These are phyloP conservation scores for Globisporangium solare DNA, from an alignment of 352 stramenopile genomes.

Conservation along the genomic window DNA sequence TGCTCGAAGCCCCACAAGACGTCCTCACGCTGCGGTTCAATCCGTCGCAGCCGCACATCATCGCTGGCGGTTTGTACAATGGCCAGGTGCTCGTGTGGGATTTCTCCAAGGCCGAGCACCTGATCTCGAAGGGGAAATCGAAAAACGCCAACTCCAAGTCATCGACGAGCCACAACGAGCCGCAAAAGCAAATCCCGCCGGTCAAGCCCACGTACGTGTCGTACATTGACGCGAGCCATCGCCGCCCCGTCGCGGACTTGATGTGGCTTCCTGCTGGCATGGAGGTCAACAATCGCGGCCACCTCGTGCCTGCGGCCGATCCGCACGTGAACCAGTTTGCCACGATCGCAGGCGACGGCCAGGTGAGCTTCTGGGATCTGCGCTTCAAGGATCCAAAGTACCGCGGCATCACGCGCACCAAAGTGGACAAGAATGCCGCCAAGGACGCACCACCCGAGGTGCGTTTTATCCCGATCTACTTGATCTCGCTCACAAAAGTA, in stretches of 20 bases:
- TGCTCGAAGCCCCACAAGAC: conserved; percentile 90
- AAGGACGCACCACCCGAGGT: conserved; percentile 68
- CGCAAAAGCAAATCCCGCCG: conserved; percentile 52
- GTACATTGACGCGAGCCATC: conserved; percentile 86
- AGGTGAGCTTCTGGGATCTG: conserved; percentile 91
- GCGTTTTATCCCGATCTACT: conserved; percentile 82
- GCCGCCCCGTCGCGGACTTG: conserved; percentile 83
- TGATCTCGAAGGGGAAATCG: conserved; percentile 52
- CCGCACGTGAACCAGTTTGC: conserved; percentile 86
- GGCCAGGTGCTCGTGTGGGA: conserved; percentile 92
- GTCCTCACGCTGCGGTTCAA: conserved; percentile 89
- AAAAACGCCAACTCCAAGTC: conserved; percentile 23
- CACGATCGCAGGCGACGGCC: conserved; percentile 87
- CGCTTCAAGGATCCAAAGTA: conserved; percentile 88
- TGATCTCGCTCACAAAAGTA: conserved; percentile 71
- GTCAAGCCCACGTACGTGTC: conserved; percentile 77
- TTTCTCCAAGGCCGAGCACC: conserved; percentile 70
- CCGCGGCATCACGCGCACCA: conserved; percentile 52
- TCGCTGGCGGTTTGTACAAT: conserved; percentile 79
- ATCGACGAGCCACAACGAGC: conserved; percentile 24
- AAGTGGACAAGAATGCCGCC: conserved; percentile 48
- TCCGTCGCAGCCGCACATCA: conserved; percentile 75
- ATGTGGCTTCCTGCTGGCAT: conserved; percentile 80
- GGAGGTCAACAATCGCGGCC: conserved; percentile 88
- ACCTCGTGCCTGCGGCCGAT: conserved; percentile 58